Evolutionary conservation across 169 alveolate species (phyloP), one percentile per base, ranked within the genome.

Genomic region (Babesia gibsoni): DNA sequence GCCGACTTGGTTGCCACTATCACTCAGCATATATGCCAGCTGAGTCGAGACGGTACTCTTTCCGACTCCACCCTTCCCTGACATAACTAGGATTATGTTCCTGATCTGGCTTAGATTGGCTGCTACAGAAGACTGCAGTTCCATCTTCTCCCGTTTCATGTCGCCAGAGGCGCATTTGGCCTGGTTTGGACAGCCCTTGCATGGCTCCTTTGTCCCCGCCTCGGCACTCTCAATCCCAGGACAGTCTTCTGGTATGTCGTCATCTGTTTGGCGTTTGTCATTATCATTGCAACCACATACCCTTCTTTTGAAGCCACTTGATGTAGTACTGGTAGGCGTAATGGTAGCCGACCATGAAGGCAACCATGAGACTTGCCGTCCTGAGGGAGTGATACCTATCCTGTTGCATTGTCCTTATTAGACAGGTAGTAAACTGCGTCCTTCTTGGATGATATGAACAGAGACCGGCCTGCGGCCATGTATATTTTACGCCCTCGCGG

Each of bases 31-130:
- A 65, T 83, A 92, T 23, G 93, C 94, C 25, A 98, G 73, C 89
- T 98, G 98, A 0, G 99, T 90, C 43, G 99, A 90, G 32, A 97
- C 91, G 2, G 99, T 97, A 53, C 98, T 93, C 78, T 98, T 98
- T 12, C 99, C 99, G n/a, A 98, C 99, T 4, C 99, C 99, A n/a
- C 99, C 99, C 82, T 98, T 97, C 0, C 99, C 99, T 27, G 98
- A 94, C 22, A 96, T 79, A 0, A 97, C 91, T 29, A 97, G 73
- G 16, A 97, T 85, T 42, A 94, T 93, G 64, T 88, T 78, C 75
- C 92, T 93, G 10, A 97, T 95, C 46, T 86, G 79, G 32, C 74
- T 46, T 67, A 97, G 90, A 58, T 93, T 93, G 18, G 56, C 82
- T 23, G 83, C 67, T 16, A 84, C 86, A 52, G 79, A 69, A 54